A percentile compares a stretch with the other conserved stretches of the same genome.
phyloP scores from a whole-genome alignment of 306 rosid species.

The Dalbergia cultrata region DNA sequence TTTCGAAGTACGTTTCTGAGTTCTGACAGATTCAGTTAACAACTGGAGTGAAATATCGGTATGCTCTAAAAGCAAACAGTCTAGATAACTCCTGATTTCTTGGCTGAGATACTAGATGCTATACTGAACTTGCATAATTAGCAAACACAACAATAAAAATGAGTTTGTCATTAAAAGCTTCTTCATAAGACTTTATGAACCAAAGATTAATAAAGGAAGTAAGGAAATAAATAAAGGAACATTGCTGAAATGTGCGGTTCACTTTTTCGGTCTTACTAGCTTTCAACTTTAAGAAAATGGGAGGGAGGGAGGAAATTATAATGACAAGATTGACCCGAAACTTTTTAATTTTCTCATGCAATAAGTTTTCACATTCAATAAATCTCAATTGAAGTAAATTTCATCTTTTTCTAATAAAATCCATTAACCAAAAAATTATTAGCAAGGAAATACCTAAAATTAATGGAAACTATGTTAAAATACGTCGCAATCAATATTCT shows the following conservation, averaged over 20 bases:
- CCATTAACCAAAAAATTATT: not conserved
- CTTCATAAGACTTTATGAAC: slow-evolving; percentile 27
- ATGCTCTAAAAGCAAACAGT: slow-evolving; percentile 54
- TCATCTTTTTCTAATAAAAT: not conserved
- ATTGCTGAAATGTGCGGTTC: slow-evolving; percentile 49
- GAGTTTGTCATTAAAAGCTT: slow-evolving; percentile 52
- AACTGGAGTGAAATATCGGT: slow-evolving; percentile 48
- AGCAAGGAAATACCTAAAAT: not conserved
- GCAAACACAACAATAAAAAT: slow-evolving; percentile 30
- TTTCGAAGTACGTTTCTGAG: slow-evolving; percentile 17
- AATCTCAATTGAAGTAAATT: not conserved
- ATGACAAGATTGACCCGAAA: slow-evolving; percentile 59
- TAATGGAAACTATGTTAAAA: no score
- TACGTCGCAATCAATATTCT: no score
- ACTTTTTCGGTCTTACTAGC: slow-evolving; percentile 44
- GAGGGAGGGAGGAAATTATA: slow-evolving; percentile 28
- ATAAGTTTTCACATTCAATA: not conserved
- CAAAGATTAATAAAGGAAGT: slow-evolving; percentile 33
- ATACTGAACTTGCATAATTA: slow-evolving; percentile 50
- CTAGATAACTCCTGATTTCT: slow-evolving; percentile 42
- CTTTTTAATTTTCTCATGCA: slow-evolving; percentile 53
- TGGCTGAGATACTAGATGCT: slow-evolving; percentile 20
- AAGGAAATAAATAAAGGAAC: slow-evolving; percentile 23
- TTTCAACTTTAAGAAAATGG: slow-evolving; percentile 32
- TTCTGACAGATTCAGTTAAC: slow-evolving; percentile 16